phyloP scores from a whole-genome alignment of 2,329 filamentous ascomycete species.

The Huntiella bhutanensis region DNA sequence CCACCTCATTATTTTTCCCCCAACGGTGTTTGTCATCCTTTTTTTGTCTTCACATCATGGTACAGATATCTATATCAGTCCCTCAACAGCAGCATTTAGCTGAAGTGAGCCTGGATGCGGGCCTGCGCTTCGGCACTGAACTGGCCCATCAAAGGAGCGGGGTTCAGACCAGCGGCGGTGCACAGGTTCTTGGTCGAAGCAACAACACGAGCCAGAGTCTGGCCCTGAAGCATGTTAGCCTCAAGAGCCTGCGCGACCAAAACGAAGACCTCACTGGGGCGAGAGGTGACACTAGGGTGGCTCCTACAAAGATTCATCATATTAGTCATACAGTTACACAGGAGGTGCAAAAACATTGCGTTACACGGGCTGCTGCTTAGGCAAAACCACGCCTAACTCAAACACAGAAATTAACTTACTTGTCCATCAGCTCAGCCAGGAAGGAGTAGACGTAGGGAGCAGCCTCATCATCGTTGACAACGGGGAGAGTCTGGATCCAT shows the following conservation, averaged over 20 bases:
- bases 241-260: conserved; percentile 78
- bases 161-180: conserved; percentile 52
- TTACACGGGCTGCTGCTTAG: not conserved
- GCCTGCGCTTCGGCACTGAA: conserved; percentile 67
- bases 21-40: not conserved
- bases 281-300: conserved; percentile 61
- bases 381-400: not conserved
- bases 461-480: conserved; percentile 90
- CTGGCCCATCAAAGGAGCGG: conserved; percentile 53
- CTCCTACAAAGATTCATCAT: conserved; percentile 34
- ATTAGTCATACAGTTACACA: not conserved
- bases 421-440: conserved; percentile 74
- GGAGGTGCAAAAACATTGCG: not conserved
- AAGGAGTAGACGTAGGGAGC: conserved; percentile 92
- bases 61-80: not conserved
- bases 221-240: conserved; percentile 71
- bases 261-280: conserved; percentile 66
- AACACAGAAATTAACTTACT: conserved; percentile 40
- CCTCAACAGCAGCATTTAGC: conserved; percentile 23
- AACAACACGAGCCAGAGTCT: conserved; percentile 61
- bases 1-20: conserved; percentile 4
- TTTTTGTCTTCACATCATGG: not conserved
- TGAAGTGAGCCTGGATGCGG: conserved; percentile 61
- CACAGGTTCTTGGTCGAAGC: conserved; percentile 62
- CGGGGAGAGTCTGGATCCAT: conserved; percentile 81